phyloP scores from a whole-genome alignment of 1,284 basidiomycete genomes.

The Paramarasmius palmivorus region DNA sequence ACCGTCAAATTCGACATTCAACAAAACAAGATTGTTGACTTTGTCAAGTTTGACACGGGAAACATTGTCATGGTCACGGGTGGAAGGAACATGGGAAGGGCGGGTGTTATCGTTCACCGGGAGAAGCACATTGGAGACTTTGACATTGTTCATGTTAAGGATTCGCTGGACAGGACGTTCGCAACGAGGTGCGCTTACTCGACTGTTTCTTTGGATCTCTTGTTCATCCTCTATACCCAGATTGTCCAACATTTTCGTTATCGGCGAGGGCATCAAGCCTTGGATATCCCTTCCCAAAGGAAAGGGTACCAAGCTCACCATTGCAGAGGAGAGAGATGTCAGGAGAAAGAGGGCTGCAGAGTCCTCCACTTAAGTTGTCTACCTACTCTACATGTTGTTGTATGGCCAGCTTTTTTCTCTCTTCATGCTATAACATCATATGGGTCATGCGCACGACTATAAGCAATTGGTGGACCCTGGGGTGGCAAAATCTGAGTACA shows the following conservation, averaged over 20 bases:
- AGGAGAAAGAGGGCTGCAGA: conserved; percentile 74
- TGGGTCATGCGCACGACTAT: conserved; percentile 19
- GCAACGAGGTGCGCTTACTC: conserved; percentile 79
- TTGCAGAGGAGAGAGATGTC: conserved; percentile 83
- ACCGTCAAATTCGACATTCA: conserved; percentile 97
- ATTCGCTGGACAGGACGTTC: conserved; percentile 93
- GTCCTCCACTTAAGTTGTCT: conserved; percentile 32
- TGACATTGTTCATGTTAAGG: conserved; percentile 97
- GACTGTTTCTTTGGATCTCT: conserved; percentile 3
- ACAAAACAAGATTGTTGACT: conserved; percentile 93
- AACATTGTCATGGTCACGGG: conserved; percentile 98
- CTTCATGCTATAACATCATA: not conserved
- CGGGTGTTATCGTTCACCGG: conserved; percentile 92
- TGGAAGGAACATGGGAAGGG: conserved; percentile 99
- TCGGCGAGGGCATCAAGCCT: conserved; percentile 93
- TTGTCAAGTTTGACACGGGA: conserved; percentile 95
- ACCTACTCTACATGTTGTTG: conserved; percentile 1
- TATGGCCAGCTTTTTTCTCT: not conserved
- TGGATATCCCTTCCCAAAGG: conserved; percentile 98
- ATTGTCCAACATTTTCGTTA: conserved; percentile 96
- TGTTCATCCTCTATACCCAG: conserved; percentile 40
- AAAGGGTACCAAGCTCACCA: conserved; percentile 95
- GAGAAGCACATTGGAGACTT: conserved; percentile 98
- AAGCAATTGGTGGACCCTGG: no score
- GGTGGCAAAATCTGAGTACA: no score